Conservation (phyloP, 805 yeast genomes). For the Teunomyces kruisii region DNA sequence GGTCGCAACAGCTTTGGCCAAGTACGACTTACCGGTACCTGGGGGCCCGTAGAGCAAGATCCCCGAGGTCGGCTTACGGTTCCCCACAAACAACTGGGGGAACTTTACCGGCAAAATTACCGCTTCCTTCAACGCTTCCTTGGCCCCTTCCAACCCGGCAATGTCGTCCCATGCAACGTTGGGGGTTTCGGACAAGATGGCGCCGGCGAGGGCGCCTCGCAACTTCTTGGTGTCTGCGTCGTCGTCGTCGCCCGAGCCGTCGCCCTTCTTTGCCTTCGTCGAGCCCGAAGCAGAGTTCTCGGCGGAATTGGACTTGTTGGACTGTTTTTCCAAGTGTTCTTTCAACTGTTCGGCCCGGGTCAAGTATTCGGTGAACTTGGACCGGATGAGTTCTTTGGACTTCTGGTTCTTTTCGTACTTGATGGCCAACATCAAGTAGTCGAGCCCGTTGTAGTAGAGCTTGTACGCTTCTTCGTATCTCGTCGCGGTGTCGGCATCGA, state of each 20-base stretch:
- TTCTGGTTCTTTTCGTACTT: constrained; percentile 89
- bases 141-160: constrained; percentile 94
- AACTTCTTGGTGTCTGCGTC: constrained; percentile 85
- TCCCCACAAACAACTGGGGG: constrained; percentile 94
- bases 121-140: constrained; percentile 95
- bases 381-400: constrained; percentile 83
- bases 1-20: constrained; percentile 98
- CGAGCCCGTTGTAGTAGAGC: constrained; percentile 87
- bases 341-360: constrained; percentile 92
- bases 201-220: constrained; percentile 87
- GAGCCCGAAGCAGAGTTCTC: constrained; percentile 55
- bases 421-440: constrained; percentile 91
- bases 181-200: constrained; percentile 88
- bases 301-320: constrained; percentile 44
- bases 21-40: constrained; percentile 95
- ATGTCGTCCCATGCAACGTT: constrained; percentile 93
- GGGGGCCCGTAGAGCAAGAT: constrained; percentile 79
- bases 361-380: constrained; percentile 87
- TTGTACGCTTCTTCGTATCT: constrained; percentile 93
- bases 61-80: constrained; percentile 89
- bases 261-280: constrained; percentile 52
- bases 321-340: constrained; percentile 74
- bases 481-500: constrained; percentile 88
- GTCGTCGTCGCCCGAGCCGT: constrained; percentile 58
- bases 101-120: constrained; percentile 94